phyloP scores from a whole-genome alignment of 2,329 filamentous ascomycete species.

The Pseudogymnoascus sp. region DNA sequence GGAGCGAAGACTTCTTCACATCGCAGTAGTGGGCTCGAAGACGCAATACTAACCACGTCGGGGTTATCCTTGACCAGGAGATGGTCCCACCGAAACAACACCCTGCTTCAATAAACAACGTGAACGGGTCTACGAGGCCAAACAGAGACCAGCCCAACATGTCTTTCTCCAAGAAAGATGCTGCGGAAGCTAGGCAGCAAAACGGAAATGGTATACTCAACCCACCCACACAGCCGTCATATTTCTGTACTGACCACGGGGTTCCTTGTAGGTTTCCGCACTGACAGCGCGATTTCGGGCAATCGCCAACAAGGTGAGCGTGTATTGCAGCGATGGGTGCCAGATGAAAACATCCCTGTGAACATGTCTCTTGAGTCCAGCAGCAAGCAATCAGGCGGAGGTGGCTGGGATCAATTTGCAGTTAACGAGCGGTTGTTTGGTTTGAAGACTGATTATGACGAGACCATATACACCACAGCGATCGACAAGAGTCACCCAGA shows the following conservation, averaged over 20 bases:
- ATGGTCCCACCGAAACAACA: conserved; percentile 49
- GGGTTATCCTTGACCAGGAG: conserved; percentile 37
- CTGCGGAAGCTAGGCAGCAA: conserved; percentile 34
- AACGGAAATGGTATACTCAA: conserved; percentile 8
- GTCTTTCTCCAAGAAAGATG: conserved; percentile 53
- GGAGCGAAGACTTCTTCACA: conserved; percentile 47
- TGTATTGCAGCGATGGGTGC: conserved; percentile 72
- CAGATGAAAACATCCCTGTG: conserved; percentile 51
- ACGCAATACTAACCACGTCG: conserved; percentile 48
- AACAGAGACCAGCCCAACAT: conserved; percentile 42
- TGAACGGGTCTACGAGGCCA: conserved; percentile 39
- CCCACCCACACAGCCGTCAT: neutral
- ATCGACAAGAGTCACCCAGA: conserved; percentile 79
- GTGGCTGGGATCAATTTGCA: conserved; percentile 86
- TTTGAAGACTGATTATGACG: conserved; percentile 81
- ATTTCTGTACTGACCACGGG: neutral
- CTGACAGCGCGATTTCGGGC: conserved; percentile 80
- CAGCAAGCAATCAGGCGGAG: conserved; percentile 23
- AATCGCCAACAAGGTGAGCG: conserved; percentile 61
- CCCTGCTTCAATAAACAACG: conserved; percentile 25
- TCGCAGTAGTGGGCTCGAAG: conserved; percentile 51
- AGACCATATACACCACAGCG: conserved; percentile 85
- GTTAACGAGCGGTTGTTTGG: conserved; percentile 83
- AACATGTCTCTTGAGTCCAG: conserved; percentile 61
- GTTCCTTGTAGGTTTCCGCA: conserved; percentile 65